Evolutionary conservation across 2,329 filamentous ascomycete species (phyloP), one percentile per base, ranked within the genome.

Genomic region (Lasiodiplodia sp.): DNA sequence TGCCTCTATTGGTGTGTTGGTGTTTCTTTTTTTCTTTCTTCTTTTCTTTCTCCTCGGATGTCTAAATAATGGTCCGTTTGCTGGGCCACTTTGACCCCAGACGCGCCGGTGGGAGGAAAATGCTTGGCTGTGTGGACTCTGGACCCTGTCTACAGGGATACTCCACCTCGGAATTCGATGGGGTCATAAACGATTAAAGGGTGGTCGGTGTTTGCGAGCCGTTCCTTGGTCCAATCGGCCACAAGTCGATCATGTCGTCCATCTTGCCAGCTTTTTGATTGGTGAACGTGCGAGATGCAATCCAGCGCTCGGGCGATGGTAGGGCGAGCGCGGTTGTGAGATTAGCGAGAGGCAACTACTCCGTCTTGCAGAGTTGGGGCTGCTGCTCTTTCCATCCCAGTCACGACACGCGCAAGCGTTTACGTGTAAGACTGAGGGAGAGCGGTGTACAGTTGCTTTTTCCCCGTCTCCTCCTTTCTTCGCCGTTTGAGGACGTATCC

Each of bases 391-490:
- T 47, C 44, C 44, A 10, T 47, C 44, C 11, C 44, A 47, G 18
- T 47, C n/a, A 53, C 25, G 25, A 31, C 51, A 18, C 51, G 51
- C 51, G 23, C 23, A 23, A 18, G 23, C 6, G 28, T 57, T 18
- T 47, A 47, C 21, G 18, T 18, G 8, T 21, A 23, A 8, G 25
- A 18, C 18, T 28, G 3, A 28, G n/a, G n/a, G n/a, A 25, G 21
- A 64, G 60, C 60, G 60, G 60, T 64, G 44, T 64, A 49, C 14
- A 21, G 18, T 64, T 64, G 60, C 60, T 64, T 64, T 64, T 64
- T 38, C 44, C 8, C 31, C 31, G 7, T 21, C 6, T 21, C 44
- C 11, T 10, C 44, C 21, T 47, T n/a, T 18, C 44, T 21, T 21
- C 18, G n/a, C 44, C 60, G 60, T 52, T 64, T 14, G 60, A 64